Base-by-base conservation (phyloP, 2,329 filamentous ascomycete species). In the Botryosphaeria dothidea region DNA sequence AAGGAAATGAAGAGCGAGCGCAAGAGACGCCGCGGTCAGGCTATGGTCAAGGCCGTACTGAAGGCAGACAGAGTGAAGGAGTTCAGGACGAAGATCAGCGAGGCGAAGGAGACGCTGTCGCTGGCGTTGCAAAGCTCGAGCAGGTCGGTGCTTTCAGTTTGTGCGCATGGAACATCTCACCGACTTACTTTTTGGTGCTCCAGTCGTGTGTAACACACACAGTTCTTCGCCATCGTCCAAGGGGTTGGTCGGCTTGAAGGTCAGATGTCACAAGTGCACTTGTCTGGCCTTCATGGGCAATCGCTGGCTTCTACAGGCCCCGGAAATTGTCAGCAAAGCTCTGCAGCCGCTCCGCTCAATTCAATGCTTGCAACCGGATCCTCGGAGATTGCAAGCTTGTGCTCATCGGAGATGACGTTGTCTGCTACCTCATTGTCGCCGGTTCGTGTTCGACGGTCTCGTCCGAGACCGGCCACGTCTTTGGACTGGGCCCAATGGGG, bases 41-140 rank as follows among this genome's bases (percentile, higher is more conserved):
- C 52, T 3, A 15, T 36, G 3, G 4, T 43, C 9, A 57, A 57
- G 52, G 23, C 2, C 7, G 36, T 57, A 7, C 9, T 57, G 15
- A 57, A 57, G 23, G 15, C n/a, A 4, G 52, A 57, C 9, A 57
- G 29, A 15, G 36, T 43, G 7, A 57, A 43, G 4, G 36, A 41
- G 15, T 27, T 41, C 19, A 57, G 52, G 5, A 13, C 8, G 17
- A 57, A 43, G 36, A 57, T 57, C 7, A 15, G 34, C 4, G 52
- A 57, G 34, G 52, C 52, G 21, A 57, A 57, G 23, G 52, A 29
- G 7, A 57, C 52, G 4, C 9, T 57, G 1, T 27, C 36, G 0
- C 43, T 57, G 21, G 52, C 52, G 15, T 29, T 57, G 52, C 34
- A 57, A 11, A 36, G 34, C 3, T 57, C 52, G 15, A 43, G 23